Conservation (phyloP, 2,329 filamentous ascomycete species). For the Conoideocrella luteorostrata region DNA sequence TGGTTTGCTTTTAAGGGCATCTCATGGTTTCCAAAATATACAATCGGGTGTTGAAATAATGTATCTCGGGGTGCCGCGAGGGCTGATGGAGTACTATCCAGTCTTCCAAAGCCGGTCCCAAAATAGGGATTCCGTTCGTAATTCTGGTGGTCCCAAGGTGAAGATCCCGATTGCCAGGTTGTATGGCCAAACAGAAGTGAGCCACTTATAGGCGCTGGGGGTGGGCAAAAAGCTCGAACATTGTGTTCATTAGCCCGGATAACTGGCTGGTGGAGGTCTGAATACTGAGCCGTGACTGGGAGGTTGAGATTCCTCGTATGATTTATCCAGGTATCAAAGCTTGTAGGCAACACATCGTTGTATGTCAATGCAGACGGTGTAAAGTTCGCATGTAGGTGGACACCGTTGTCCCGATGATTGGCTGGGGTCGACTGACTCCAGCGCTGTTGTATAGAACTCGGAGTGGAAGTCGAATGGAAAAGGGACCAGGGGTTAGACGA, state of each 20-base stretch:
- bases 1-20: not conserved
- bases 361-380: not conserved
- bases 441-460: slow-evolving; percentile 10
- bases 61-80: not conserved
- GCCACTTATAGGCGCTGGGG: slow-evolving; percentile 24
- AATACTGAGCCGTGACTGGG: slow-evolving; percentile 12
- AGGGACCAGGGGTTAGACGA: slow-evolving; percentile 16
- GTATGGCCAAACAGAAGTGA: slow-evolving; percentile 24
- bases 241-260: slow-evolving; percentile 31
- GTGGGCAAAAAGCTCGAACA: slow-evolving; percentile 31
- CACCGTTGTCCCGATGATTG: not conserved
- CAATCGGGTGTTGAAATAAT: not conserved
- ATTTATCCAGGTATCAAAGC: not conserved
- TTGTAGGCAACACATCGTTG: not conserved
- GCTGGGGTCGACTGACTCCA: slow-evolving; percentile 4
- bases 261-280: slow-evolving; percentile 22
- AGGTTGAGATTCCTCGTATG: not conserved
- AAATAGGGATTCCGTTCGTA: not conserved
- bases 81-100: not conserved
- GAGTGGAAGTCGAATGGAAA: slow-evolving; percentile 8
- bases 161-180: slow-evolving; percentile 12
- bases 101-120: not conserved
- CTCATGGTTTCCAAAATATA: not conserved
- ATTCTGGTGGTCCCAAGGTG: slow-evolving; percentile 10
- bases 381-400: not conserved